These are phyloP conservation scores for Calonectria pauciramosa DNA, from an alignment of 2,329 filamentous ascomycete genomes.

Conservation along the genomic window DNA sequence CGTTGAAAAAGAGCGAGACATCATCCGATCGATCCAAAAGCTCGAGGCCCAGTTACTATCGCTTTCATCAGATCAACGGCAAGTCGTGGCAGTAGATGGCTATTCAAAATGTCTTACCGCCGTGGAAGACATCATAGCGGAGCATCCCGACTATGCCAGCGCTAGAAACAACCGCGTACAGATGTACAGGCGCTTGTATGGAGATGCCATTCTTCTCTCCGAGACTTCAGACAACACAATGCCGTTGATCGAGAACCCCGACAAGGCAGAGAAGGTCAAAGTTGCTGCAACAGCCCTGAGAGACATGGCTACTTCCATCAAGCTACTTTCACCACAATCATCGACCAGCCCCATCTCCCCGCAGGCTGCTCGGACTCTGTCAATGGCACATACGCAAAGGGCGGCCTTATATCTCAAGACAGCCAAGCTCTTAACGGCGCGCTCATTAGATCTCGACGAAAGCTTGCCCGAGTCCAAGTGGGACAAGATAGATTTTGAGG, in stretches of 20 bases:
- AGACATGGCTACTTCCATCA: constrained; percentile 72
- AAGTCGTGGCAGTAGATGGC: constrained; percentile 55
- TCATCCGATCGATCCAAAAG: constrained; percentile 67
- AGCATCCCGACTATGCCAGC: constrained; percentile 77
- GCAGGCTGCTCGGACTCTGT: constrained; percentile 74
- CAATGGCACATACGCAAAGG: constrained; percentile 79
- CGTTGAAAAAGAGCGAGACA: constrained; percentile 64
- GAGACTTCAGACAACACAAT: constrained; percentile 53
- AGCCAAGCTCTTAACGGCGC: constrained; percentile 61
- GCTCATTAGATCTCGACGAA: constrained; percentile 55
- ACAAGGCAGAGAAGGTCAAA: constrained; percentile 52
- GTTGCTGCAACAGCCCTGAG: constrained; percentile 59
- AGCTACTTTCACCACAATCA: constrained; percentile 67
- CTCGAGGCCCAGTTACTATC: constrained; percentile 67
- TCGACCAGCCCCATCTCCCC: constrained; percentile 70
- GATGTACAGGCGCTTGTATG: constrained; percentile 72
- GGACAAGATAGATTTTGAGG: constrained; percentile 70
- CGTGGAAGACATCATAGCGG: constrained; percentile 68
- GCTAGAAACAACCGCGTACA: constrained; percentile 83
- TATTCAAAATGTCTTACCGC: constrained; percentile 63
- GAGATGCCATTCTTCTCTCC: constrained; percentile 68
- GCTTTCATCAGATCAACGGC: constrained; percentile 51
- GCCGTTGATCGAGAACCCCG: constrained; percentile 57
- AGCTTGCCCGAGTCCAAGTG: constrained; percentile 62
- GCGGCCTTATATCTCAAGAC: constrained; percentile 74